phyloP scores from a whole-genome alignment of 1,284 basidiomycete genomes.

The Rhodotorula sp. region DNA sequence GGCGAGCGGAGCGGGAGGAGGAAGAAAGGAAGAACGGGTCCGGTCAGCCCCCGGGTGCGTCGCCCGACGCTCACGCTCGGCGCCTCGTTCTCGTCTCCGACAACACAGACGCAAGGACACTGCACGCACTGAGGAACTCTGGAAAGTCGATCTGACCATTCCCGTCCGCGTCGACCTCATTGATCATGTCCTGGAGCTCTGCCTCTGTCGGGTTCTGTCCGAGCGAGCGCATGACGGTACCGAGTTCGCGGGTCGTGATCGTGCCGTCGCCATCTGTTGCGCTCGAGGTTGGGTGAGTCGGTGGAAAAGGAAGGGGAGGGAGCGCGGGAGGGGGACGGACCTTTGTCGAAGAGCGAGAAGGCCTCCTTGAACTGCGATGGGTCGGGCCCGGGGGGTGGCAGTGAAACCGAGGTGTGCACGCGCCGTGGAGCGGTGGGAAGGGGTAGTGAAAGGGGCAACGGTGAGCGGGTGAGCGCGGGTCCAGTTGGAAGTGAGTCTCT shows the following conservation, averaged over 20 bases:
- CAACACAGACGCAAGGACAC: neutral
- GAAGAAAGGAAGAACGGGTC: neutral
- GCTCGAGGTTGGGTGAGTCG: neutral
- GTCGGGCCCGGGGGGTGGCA: neutral
- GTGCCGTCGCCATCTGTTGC: constrained; percentile 88
- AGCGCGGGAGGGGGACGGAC: constrained; percentile 1
- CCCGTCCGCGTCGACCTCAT: constrained; percentile 75
- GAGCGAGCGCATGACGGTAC: constrained; percentile 93
- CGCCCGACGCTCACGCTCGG: neutral
- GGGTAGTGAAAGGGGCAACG: neutral
- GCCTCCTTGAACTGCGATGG: constrained; percentile 37
- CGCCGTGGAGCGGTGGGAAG: neutral
- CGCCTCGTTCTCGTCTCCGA: neutral
- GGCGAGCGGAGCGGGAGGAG: neutral
- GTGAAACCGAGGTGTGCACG: too few relatives aligned
- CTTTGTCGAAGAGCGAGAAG: constrained; percentile 43
- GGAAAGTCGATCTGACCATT: constrained; percentile 93
- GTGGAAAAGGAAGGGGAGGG: neutral
- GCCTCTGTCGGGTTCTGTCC: constrained; percentile 96
- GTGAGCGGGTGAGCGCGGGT: neutral
- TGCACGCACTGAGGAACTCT: constrained; percentile 54
- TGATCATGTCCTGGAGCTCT: constrained; percentile 96
- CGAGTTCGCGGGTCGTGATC: constrained; percentile 92
- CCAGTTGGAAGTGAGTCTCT: too few relatives aligned
- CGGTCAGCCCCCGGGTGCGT: neutral